A percentile compares a stretch with the other conserved stretches of the same genome.
These are phyloP conservation scores for Castanopsis chinensis DNA, from an alignment of 306 rosid species.

Conservation along the genomic window DNA sequence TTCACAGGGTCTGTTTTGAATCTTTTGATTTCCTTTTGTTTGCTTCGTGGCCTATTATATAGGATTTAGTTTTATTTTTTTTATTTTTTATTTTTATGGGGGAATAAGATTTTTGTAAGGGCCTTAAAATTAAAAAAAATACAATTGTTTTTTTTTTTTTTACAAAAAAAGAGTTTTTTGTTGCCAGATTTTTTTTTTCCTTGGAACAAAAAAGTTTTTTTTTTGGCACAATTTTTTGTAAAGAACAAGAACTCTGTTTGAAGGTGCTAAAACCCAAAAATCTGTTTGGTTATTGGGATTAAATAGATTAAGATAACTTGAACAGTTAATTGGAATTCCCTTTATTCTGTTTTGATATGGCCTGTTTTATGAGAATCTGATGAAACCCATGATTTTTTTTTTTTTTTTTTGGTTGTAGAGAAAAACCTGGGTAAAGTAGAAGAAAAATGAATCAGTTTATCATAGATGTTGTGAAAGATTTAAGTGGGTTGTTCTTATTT, in stretches of 20 bases:
- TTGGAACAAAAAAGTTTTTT: background rate
- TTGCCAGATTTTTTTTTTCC: background rate
- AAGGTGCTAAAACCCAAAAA: background rate
- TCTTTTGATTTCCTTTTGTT: background rate
- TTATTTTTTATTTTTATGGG: too few relatives aligned
- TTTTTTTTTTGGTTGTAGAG: background rate
- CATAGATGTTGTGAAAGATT: background rate
- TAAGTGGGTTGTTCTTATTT: background rate
- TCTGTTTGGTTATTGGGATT: conserved; percentile 3
- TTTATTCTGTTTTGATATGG: background rate
- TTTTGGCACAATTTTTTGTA: background rate
- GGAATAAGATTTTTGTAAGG: background rate
- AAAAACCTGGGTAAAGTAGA: background rate
- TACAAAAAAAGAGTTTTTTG: background rate
- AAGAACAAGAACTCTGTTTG: background rate
- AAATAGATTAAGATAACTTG: background rate
- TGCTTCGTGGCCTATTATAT: background rate
- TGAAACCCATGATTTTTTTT: background rate
- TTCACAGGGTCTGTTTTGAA: background rate
- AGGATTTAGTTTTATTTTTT: background rate
- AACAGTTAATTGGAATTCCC: background rate
- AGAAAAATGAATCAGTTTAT: background rate
- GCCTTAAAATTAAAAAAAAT: background rate
- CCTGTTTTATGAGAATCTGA: background rate
- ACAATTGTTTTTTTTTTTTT: background rate